Conservation (phyloP, 2,329 filamentous ascomycete species). For the Colletotrichum agaves region DNA sequence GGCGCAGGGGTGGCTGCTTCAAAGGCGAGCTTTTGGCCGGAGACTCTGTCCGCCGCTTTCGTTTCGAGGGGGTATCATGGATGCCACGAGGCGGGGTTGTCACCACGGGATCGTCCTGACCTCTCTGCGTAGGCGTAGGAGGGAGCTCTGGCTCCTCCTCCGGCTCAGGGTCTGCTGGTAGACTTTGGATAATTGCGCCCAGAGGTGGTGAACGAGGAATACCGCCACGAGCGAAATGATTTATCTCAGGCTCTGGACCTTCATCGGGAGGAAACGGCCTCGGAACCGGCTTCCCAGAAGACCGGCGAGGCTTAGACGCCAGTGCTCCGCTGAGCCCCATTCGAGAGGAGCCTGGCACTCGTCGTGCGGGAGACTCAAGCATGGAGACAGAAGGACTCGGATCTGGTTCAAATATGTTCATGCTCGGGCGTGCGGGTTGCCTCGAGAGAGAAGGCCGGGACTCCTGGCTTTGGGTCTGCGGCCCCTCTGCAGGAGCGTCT, state of each 20-base stretch:
- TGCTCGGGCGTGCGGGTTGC: slow-evolving; percentile 21
- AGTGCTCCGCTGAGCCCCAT: slow-evolving; percentile 45
- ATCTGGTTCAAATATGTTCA: slow-evolving; percentile 12
- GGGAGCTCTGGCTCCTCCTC: slow-evolving; percentile 70
- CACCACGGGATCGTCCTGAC: slow-evolving; percentile 61
- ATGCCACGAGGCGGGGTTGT: slow-evolving; percentile 68
- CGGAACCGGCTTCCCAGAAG: slow-evolving; percentile 55
- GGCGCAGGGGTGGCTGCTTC: slow-evolving; percentile 54
- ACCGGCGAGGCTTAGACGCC: slow-evolving; percentile 51
- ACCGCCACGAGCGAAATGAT: slow-evolving; percentile 52
- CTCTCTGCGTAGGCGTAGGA: slow-evolving; percentile 62
- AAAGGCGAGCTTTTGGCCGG: slow-evolving; percentile 60
- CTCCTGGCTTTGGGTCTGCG: background rate
- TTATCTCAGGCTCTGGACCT: slow-evolving; percentile 47
- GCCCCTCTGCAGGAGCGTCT: background rate
- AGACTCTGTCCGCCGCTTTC: slow-evolving; percentile 52
- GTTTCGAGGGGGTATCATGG: slow-evolving; percentile 67
- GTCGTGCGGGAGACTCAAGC: slow-evolving; percentile 37
- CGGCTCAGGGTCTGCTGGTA: slow-evolving; percentile 15
- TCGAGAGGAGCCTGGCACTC: slow-evolving; percentile 42
- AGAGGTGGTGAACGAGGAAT: slow-evolving; percentile 51
- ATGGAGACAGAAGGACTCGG: background rate
- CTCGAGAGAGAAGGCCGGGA: slow-evolving; percentile 16
- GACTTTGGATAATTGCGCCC: slow-evolving; percentile 16
- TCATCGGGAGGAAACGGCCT: slow-evolving; percentile 59